A percentile compares a stretch with the other conserved stretches of the same genome.
phyloP scores from a whole-genome alignment of 2,329 filamentous ascomycete species.

The Pseudopithomyces maydicus region DNA sequence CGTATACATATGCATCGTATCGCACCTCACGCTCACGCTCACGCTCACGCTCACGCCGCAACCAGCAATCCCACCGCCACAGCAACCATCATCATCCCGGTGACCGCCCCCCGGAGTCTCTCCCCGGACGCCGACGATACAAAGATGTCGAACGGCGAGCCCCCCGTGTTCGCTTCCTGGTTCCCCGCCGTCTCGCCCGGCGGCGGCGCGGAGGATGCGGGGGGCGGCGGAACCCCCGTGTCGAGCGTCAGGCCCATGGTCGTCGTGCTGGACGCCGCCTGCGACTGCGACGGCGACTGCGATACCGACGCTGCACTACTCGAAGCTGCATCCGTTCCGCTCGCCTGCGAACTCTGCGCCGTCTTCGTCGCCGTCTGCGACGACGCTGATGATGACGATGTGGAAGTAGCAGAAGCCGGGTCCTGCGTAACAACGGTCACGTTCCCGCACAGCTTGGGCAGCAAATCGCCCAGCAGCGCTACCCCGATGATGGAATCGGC shows the following conservation, averaged over 20 bases:
- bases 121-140: conserved; percentile 26
- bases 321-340: too few relatives aligned
- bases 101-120: too few relatives aligned
- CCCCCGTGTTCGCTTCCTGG: conserved; percentile 44
- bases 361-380: neutral
- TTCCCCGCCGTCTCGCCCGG: conserved; percentile 1
- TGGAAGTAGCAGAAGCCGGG: too few relatives aligned
- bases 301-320: too few relatives aligned
- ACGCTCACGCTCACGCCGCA: too few relatives aligned
- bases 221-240: neutral
- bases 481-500: conserved; percentile 49
- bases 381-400: neutral
- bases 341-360: too few relatives aligned
- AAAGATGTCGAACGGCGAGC: conserved; percentile 52
- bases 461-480: conserved; percentile 48
- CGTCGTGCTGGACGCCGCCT: neutral
- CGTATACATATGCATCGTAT: too few relatives aligned
- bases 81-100: too few relatives aligned
- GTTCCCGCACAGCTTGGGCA: conserved; percentile 46
- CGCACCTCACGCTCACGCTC: too few relatives aligned
- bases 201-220: too few relatives aligned
- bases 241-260: neutral
- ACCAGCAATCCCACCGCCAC: too few relatives aligned
- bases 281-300: neutral
- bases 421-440: conserved; percentile 22